Evolutionary conservation across 768 basidiomycete genomes (phyloP).

Genomic region (Tulasnella sp.): DNA sequence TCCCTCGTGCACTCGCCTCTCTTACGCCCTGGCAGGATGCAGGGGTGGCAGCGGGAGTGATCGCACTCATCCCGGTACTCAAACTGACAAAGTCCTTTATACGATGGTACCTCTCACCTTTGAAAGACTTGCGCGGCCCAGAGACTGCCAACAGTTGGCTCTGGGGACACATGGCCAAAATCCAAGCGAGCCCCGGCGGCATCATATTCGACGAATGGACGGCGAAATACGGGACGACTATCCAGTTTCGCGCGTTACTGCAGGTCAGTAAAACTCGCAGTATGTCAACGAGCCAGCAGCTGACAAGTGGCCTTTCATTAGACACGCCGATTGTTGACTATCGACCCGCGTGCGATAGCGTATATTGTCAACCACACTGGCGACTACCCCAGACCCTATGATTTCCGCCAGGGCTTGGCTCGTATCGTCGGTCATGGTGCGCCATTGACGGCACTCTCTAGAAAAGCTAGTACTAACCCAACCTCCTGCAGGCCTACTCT

Average conservation of each 20-base stretch:
- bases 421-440: slow-evolving; percentile 5
- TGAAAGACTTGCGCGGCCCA: slow-evolving; percentile 9
- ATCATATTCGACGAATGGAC: slow-evolving; percentile 38
- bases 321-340: not conserved
- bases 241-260: slow-evolving; percentile 35
- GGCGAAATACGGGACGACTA: slow-evolving; percentile 35
- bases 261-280: not conserved
- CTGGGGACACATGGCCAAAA: slow-evolving; percentile 38
- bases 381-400: slow-evolving; percentile 8
- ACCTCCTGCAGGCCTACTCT: too few species aligned
- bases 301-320: not conserved
- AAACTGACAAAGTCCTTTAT: not conserved
- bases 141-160: slow-evolving; percentile 21
- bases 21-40: not conserved
- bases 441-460: too few species aligned
- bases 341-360: slow-evolving; percentile 2
- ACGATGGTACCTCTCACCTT: not conserved
- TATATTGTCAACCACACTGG: slow-evolving; percentile 6
- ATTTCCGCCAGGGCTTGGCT: not conserved
- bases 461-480: too few species aligned
- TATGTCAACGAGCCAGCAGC: not conserved
- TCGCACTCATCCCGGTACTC: not conserved
- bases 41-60: not conserved
- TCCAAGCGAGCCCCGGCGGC: slow-evolving; percentile 30
- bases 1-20: too few species aligned